phyloP scores from a whole-genome alignment of 495 filamentous ascomycete genomes.

The Xylaria longipes region DNA sequence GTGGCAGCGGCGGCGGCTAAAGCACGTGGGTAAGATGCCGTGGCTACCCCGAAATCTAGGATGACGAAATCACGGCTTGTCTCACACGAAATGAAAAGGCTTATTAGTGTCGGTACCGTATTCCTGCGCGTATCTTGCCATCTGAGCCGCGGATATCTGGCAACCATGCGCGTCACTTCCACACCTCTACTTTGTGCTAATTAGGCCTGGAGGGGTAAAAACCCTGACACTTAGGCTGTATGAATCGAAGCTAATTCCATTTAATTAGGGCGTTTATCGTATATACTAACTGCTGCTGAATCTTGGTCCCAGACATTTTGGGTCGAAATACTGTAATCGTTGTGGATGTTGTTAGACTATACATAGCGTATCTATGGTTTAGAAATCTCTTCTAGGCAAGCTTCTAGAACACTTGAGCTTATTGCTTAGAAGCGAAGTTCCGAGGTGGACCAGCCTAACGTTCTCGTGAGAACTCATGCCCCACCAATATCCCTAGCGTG shows the following conservation, averaged over 20 bases:
- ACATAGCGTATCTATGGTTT: neutral
- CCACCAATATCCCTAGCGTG: neutral
- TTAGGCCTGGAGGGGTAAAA: neutral
- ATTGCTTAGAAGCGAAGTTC: neutral
- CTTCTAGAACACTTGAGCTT: constrained; percentile 17
- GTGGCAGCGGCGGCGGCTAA: constrained; percentile 21
- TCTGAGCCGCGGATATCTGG: neutral
- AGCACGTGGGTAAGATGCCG: constrained; percentile 18
- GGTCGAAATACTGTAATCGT: neutral
- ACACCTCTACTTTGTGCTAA: neutral
- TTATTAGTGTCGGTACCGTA: neutral
- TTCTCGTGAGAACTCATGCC: neutral
- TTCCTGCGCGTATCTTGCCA: neutral
- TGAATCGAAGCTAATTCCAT: neutral
- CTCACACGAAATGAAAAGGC: constrained; percentile 21
- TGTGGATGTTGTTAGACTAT: neutral
- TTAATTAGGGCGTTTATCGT: neutral
- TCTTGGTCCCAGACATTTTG: neutral
- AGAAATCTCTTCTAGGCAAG: neutral
- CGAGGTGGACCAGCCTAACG: neutral
- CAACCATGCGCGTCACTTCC: neutral
- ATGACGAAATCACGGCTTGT: constrained; percentile 14
- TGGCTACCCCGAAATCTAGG: constrained; percentile 1
- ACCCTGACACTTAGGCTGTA: neutral
- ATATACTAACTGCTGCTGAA: neutral